Percentiles rank a stretch among this genome's conserved stretches.
Conservation (phyloP, 805 yeast species). For the Candida morakotiae region DNA sequence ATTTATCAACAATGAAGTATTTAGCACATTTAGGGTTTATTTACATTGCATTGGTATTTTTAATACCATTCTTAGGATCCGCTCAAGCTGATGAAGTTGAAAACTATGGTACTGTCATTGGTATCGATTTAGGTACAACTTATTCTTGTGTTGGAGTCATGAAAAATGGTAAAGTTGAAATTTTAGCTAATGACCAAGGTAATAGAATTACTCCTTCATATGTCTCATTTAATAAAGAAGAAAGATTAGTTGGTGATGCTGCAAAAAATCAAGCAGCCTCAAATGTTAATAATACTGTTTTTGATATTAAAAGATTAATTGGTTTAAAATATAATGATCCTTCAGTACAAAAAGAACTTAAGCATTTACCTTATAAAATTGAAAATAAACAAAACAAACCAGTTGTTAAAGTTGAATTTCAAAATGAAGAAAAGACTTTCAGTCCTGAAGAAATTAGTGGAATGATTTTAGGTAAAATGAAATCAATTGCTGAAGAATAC, state of each 20-base stretch:
- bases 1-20: slow-evolving; percentile 3
- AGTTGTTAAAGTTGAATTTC: slow-evolving; percentile 74
- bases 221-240: slow-evolving; percentile 90
- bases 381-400: slow-evolving; percentile 73
- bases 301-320: slow-evolving; percentile 88
- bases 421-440: slow-evolving; percentile 81
- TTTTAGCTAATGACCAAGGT: slow-evolving; percentile 97
- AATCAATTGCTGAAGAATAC: slow-evolving; percentile 88
- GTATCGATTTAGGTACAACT: slow-evolving; percentile 84
- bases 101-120: slow-evolving; percentile 49
- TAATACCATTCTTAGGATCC: slow-evolving; percentile 34
- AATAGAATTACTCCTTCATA: slow-evolving; percentile 96
- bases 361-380: slow-evolving; percentile 79
- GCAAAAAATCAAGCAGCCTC: slow-evolving; percentile 97
- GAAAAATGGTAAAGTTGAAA: slow-evolving; percentile 88
- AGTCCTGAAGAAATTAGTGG: slow-evolving; percentile 94
- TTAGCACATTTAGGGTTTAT: slow-evolving; percentile 27
- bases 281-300: slow-evolving; percentile 87
- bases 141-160: slow-evolving; percentile 96
- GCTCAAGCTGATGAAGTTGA: slow-evolving; percentile 24
- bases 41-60: slow-evolving; percentile 29
- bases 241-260: slow-evolving; percentile 93
- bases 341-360: slow-evolving; percentile 58
- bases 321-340: slow-evolving; percentile 85
- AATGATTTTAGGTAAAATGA: slow-evolving; percentile 88